A percentile compares a stretch with the other conserved stretches of the same genome.
phyloP scores from a whole-genome alignment of 108 stramenopile genomes.

The Fistulifera pelliculosa region DNA sequence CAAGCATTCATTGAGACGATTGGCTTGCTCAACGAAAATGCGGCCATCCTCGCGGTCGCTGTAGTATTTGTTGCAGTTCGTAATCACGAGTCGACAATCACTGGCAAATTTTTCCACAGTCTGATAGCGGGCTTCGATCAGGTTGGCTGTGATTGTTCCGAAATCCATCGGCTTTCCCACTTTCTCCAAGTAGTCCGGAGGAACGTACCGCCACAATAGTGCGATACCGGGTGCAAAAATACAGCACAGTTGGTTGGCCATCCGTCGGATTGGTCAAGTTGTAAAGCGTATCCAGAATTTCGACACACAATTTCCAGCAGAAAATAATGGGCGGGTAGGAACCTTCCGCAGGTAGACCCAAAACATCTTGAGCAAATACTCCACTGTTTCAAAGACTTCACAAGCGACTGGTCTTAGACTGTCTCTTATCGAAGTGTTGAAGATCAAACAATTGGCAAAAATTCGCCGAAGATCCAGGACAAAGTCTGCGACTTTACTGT shows the following conservation, averaged over 20 bases:
- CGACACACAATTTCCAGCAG: constrained; percentile 73
- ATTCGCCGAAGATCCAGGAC: constrained; percentile 67
- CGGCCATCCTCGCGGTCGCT: constrained; percentile 41
- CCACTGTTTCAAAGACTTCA: constrained; percentile 36
- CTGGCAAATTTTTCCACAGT: constrained; percentile 38
- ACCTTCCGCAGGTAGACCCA: constrained; percentile 8
- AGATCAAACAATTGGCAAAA: constrained; percentile 73
- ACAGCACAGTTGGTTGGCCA: constrained; percentile 56
- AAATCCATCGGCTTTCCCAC: constrained; percentile 67
- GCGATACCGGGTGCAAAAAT: constrained; percentile 63
- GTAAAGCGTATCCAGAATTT: constrained; percentile 47
- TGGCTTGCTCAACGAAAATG: constrained; percentile 50
- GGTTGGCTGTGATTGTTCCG: constrained; percentile 56
- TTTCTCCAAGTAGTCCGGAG: constrained; percentile 55
- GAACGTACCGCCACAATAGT: constrained; percentile 59
- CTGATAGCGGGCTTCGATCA: constrained; percentile 62
- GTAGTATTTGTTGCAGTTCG: constrained; percentile 64
- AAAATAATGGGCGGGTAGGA: constrained; percentile 56
- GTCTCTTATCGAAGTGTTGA: constrained; percentile 60
- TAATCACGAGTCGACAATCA: constrained; percentile 62
- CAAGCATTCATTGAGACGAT: constrained; percentile 44
- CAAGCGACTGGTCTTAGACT: constrained; percentile 54
- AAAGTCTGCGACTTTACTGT: constrained; percentile 51
- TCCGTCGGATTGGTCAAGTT: constrained; percentile 60
- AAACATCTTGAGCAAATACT: constrained; percentile 57